These are phyloP conservation scores for Penicillium bialowiezense DNA, from an alignment of 495 filamentous ascomycete species.

Conservation along the genomic window DNA sequence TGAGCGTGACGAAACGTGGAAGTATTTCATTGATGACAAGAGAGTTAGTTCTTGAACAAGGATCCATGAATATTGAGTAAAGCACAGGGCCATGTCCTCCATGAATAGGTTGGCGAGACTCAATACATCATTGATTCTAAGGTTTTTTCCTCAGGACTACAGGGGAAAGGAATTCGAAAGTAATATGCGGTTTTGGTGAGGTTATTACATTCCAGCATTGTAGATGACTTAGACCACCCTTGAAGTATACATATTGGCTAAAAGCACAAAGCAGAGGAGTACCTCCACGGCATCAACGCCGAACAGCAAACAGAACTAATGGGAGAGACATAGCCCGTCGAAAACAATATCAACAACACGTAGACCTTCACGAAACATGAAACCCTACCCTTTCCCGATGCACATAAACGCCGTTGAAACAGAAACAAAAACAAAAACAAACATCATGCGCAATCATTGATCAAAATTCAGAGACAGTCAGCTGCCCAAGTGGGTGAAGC, in stretches of 20 bases:
- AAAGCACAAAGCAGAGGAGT: neutral
- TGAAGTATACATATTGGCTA: conserved; percentile 14
- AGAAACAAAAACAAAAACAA: neutral
- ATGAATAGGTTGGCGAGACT: no score
- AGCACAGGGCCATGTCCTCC: no score
- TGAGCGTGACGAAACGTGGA: neutral
- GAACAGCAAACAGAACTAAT: conserved; percentile 8
- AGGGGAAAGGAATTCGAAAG: no score
- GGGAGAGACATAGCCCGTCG: conserved; percentile 10
- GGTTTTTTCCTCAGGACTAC: no score
- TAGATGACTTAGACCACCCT: conserved; percentile 12
- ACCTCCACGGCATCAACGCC: neutral
- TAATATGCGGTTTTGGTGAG: no score
- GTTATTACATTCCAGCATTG: conserved; percentile 8
- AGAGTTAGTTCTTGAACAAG: no score
- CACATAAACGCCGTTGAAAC: conserved; percentile 18
- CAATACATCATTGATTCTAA: no score
- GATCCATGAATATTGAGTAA: no score
- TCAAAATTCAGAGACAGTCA: conserved; percentile 16
- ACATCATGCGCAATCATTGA: conserved; percentile 8
- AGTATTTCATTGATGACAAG: conserved; percentile 22
- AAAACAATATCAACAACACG: conserved; percentile 18
- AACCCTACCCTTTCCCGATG: conserved; percentile 17
- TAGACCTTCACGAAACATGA: conserved; percentile 12
- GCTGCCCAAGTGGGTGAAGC: conserved; percentile 10